Evolutionary conservation across 306 rosid species (phyloP).

Genomic region (Acacia melanoxylon): DNA sequence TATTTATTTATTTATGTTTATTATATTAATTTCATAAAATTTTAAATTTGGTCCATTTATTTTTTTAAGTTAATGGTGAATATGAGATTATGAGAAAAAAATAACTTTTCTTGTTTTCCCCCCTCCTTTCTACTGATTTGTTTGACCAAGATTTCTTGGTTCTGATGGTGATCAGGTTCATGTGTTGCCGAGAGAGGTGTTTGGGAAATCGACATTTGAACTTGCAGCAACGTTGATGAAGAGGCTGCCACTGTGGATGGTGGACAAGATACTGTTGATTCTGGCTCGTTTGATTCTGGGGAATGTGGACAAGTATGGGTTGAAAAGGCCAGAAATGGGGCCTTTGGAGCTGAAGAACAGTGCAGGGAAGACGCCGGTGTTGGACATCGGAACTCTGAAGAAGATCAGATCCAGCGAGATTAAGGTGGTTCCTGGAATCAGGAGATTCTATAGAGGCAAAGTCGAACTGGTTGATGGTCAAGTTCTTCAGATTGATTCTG

Average conservation of each 20-base stretch:
- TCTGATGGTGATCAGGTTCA: conserved; percentile 53
- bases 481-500: conserved; percentile 65
- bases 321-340: conserved; percentile 68
- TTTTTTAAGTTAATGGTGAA: no score
- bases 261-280: conserved; percentile 70
- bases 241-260: conserved; percentile 66
- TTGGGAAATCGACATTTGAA: conserved; percentile 81
- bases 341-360: conserved; percentile 80
- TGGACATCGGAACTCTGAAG: conserved; percentile 80
- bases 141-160: not conserved
- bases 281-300: conserved; percentile 64
- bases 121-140: not conserved
- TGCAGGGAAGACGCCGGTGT: conserved; percentile 83
- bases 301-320: conserved; percentile 63
- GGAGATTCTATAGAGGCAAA: conserved; percentile 54
- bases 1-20: no score
- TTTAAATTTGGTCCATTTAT: no score
- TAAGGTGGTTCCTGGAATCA: conserved; percentile 85
- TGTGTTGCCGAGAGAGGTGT: conserved; percentile 71
- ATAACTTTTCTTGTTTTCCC: not conserved
- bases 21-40: no score
- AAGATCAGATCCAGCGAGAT: conserved; percentile 73
- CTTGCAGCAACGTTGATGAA: conserved; percentile 69
- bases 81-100: no score
- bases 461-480: conserved; percentile 78